Evolutionary conservation across 2,329 filamentous ascomycete genomes (phyloP), one percentile per base, ranked within the genome.

Genomic region (Cercospora berteroae): DNA sequence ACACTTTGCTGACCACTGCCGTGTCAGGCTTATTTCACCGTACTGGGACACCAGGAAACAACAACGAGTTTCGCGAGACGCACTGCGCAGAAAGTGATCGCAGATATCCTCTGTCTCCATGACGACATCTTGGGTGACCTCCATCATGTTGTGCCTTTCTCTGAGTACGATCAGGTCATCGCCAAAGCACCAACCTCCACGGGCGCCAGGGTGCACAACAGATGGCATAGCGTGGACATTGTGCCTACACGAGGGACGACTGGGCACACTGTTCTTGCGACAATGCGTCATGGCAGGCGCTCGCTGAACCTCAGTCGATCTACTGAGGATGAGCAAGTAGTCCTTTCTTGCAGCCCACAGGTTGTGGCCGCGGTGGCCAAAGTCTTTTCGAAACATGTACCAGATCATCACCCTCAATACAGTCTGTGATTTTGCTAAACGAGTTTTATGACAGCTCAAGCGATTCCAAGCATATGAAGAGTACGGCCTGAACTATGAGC

Each of bases 401-500:
- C 71, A 69, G 77, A 71, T 8, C 42, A n/a, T 25, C 18, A 25
- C 60, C 13, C 42, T 59, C 33, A 23, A 23, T 63, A 70, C 57
- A 52, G 73, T 73, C 29, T 71, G 78, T 7, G 81, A 86, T 72
- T 79, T 80, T 60, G 81, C 81, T 72, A 69, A 87, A 81, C 18
- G 69, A 63, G 69, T 73, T 20, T 72, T 63, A 9, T 20, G 62
- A 13, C 70, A 96, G 92, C 89, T 96, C 81, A 86, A 87, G 67
- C 88, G 89, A 0, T 95, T 98, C 80, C 90, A 91, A 76, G 84
- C 90, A 60, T 99, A 99, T 77, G 91, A 96, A 80, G 92, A 96
- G 73, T 99, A 97, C 77, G 91, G 92, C 39, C 90, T 91, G 61
- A 94, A 94, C 76, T 96, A 95, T 78, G 92, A 96, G 72, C 84